A percentile compares a stretch with the other conserved stretches of the same genome.
These are phyloP conservation scores for Heracleum sosnowskyi DNA, from an alignment of 129 eudicot genomes.

Conservation along the genomic window DNA sequence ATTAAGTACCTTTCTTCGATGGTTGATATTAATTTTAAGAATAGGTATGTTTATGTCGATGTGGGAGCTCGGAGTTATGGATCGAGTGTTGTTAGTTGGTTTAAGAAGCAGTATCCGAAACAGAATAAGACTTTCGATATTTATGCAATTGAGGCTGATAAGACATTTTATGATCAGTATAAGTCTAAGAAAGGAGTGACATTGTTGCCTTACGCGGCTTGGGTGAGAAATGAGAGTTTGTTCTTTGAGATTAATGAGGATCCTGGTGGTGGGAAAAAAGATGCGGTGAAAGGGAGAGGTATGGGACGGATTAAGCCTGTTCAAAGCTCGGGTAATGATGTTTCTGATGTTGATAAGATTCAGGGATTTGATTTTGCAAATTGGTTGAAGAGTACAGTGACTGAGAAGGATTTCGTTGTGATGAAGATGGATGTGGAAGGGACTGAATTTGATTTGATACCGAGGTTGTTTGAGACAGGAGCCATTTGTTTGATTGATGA, in stretches of 20 bases:
- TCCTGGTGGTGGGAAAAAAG: constrained; percentile 41
- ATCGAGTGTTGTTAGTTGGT: constrained; percentile 93
- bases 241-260: constrained; percentile 71
- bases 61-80: constrained; percentile 94
- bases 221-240: constrained; percentile 85
- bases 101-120: constrained; percentile 84
- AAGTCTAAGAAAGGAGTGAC: constrained; percentile 60
- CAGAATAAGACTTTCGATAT: constrained; percentile 79
- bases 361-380: constrained; percentile 88
- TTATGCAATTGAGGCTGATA: constrained; percentile 83
- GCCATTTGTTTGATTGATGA: constrained; percentile 91
- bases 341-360: constrained; percentile 61
- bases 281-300: constrained; percentile 67
- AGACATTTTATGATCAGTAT: constrained; percentile 57
- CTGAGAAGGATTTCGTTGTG: constrained; percentile 78
- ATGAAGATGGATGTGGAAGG: constrained; percentile 99
- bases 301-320: constrained; percentile 89
- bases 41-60: constrained; percentile 64
- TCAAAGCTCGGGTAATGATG: constrained; percentile 36
- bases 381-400: constrained; percentile 65
- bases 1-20: constrained; percentile 65
- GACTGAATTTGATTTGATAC: constrained; percentile 85
- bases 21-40: constrained; percentile 78
- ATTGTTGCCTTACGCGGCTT: constrained; percentile 84
- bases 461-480: constrained; percentile 77